Conservation (phyloP, 2,329 filamentous ascomycete species). For the Colletotrichum scovillei region DNA sequence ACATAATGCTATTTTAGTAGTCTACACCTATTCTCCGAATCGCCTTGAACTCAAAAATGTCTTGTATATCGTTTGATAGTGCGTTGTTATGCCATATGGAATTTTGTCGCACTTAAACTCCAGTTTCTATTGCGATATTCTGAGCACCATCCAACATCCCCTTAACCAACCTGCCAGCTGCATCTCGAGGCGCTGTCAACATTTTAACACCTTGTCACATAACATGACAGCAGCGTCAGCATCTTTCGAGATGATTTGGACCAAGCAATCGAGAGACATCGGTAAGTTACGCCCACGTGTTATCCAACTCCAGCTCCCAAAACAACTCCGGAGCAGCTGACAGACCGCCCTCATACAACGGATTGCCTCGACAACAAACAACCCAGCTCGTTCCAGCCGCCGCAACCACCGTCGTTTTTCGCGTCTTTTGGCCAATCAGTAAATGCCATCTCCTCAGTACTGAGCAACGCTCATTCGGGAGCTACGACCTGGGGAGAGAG, state of each 20-base stretch:
- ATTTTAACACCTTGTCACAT: too few species aligned
- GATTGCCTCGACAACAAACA: conserved; percentile 2
- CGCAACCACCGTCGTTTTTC: neutral
- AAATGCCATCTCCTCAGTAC: neutral
- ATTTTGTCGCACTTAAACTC: too few species aligned
- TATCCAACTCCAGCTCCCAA: neutral
- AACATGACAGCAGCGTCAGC: too few species aligned
- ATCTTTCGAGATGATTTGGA: neutral
- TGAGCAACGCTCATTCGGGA: neutral
- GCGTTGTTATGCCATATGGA: too few species aligned
- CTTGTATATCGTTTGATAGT: too few species aligned
- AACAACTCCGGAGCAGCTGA: neutral
- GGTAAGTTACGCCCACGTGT: neutral
- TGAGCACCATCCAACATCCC: too few species aligned
- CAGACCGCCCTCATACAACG: neutral
- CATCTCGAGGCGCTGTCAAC: too few species aligned
- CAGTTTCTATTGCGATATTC: too few species aligned
- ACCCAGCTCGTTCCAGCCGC: conserved; percentile 8
- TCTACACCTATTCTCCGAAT: too few species aligned
- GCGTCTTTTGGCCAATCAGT: neutral
- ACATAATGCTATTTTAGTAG: too few species aligned
- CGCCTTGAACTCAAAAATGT: too few species aligned
- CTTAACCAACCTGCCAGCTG: too few species aligned
- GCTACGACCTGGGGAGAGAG: neutral
- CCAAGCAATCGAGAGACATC: neutral